These are phyloP conservation scores for Hymenoscyphus albidus DNA, from an alignment of 2,329 filamentous ascomycete genomes.

Conservation along the genomic window DNA sequence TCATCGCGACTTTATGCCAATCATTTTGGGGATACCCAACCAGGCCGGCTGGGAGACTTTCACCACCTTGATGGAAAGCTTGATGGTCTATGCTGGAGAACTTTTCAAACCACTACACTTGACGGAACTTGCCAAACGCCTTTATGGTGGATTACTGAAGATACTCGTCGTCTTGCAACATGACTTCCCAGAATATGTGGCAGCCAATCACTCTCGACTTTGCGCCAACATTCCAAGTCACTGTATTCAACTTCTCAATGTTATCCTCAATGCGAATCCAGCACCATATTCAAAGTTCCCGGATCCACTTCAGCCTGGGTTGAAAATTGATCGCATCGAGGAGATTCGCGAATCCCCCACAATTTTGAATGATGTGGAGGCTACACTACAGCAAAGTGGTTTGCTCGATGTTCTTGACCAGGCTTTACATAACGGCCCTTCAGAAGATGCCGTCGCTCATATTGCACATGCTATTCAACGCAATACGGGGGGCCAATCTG, in stretches of 20 bases:
- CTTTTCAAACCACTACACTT: constrained; percentile 72
- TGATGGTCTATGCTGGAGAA: constrained; percentile 72
- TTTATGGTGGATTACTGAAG: constrained; percentile 80
- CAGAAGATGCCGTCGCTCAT: constrained; percentile 70
- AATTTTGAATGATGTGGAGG: constrained; percentile 57
- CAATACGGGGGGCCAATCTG: constrained; percentile 53
- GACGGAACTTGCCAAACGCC: constrained; percentile 67
- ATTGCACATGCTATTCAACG: constrained; percentile 70
- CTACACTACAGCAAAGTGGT: constrained; percentile 49
- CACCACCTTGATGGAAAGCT: constrained; percentile 66
- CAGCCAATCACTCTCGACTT: constrained; percentile 79
- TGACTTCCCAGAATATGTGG: constrained; percentile 90
- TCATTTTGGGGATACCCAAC: constrained; percentile 64
- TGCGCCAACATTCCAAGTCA: constrained; percentile 78
- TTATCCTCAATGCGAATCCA: constrained; percentile 78
- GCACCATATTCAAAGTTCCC: constrained; percentile 64
- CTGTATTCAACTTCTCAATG: constrained; percentile 82
- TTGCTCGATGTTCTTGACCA: constrained; percentile 58
- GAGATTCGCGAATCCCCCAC: constrained; percentile 67
- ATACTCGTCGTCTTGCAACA: constrained; percentile 83
- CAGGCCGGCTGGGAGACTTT: constrained; percentile 73
- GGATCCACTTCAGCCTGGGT: constrained; percentile 66
- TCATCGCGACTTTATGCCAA: constrained; percentile 80
- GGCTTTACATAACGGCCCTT: constrained; percentile 56
- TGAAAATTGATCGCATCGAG: constrained; percentile 74